Evolutionary conservation across 306 rosid genomes (phyloP).

Genomic region (Glycine latifolia): DNA sequence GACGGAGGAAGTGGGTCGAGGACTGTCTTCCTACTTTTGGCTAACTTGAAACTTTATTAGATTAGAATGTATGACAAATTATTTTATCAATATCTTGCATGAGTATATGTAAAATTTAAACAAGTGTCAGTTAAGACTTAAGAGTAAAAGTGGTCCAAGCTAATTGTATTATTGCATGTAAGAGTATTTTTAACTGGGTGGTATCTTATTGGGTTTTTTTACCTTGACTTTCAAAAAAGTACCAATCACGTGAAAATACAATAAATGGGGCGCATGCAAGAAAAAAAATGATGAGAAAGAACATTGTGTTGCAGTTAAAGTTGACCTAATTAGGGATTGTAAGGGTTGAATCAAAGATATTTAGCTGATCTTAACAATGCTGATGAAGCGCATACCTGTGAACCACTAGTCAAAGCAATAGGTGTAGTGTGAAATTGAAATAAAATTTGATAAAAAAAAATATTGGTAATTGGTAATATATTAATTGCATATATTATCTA

Average conservation of each 20-base stretch:
- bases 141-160: slow-evolving; percentile 21
- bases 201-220: neutral
- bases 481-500: slow-evolving; percentile 3
- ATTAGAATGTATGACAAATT: neutral
- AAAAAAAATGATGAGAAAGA: neutral
- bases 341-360: neutral
- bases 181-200: neutral
- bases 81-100: neutral
- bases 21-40: slow-evolving; percentile 12
- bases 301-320: neutral
- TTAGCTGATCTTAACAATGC: neutral
- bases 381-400: neutral
- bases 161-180: neutral
- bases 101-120: neutral
- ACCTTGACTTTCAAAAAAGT: neutral
- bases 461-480: neutral
- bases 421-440: slow-evolving; percentile 14
- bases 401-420: neutral
- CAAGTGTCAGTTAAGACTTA: neutral
- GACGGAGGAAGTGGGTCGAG: neutral
- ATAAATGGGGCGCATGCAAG: too few relatives aligned
- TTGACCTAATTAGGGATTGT: neutral
- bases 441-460: neutral
- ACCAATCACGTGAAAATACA: neutral
- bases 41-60: neutral